Evolutionary conservation across 78 protist species (phyloP).

Genomic region (Dictyostelium discoideum): dicty_2.7 NC_007091.3:5027001-5027500

Average conservation of each 20-base stretch:
- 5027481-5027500: conserved; percentile 71
- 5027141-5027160: neutral
- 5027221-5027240: neutral
- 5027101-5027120: neutral
- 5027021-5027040: neutral
- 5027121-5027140: neutral
- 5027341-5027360: too few species aligned
- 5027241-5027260: neutral
- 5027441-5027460: too few species aligned
- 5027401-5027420: neutral
- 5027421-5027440: too few species aligned
- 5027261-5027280: neutral
- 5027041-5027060: neutral
- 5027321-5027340: too few species aligned
- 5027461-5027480: conserved; percentile 3
- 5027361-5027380: neutral
- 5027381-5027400: too few species aligned
- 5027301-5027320: too few species aligned
- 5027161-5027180: neutral
- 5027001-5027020: neutral
- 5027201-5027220: too few species aligned
- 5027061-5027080: neutral
- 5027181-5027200: neutral
- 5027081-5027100: neutral
- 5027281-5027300: too few species aligned